These are phyloP conservation scores for Corylus heterophylla DNA, from an alignment of 306 rosid genomes.

Conservation along the genomic window DNA sequence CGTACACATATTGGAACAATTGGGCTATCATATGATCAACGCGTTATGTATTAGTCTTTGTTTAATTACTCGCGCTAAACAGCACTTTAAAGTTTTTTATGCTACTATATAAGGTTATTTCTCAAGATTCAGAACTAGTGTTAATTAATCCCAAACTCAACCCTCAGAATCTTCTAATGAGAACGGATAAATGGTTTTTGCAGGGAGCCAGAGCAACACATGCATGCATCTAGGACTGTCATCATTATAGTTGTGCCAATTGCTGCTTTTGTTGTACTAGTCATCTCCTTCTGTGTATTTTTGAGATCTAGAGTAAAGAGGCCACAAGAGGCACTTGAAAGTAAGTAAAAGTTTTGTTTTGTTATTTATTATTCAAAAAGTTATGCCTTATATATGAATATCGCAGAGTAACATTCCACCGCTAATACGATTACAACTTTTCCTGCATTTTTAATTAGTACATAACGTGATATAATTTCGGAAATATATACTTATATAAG, in stretches of 20 bases:
- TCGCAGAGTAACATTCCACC: background rate
- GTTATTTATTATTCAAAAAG: background rate
- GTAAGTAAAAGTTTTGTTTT: constrained; percentile 28
- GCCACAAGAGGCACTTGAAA: background rate
- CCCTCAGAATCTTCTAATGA: too few relatives aligned
- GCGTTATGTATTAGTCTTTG: too few relatives aligned
- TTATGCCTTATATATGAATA: background rate
- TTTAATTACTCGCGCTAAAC: too few relatives aligned
- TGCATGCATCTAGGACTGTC: constrained; percentile 8
- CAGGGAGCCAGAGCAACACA: constrained; percentile 40
- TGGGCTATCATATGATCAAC: too few relatives aligned
- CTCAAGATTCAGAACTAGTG: too few relatives aligned
- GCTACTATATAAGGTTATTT: too few relatives aligned
- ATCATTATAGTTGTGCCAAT: constrained; percentile 25
- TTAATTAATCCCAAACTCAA: background rate
- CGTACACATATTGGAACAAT: too few relatives aligned
- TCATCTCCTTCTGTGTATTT: constrained; percentile 22
- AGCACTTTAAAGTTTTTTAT: too few relatives aligned
- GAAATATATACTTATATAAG: too few relatives aligned
- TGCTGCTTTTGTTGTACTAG: constrained; percentile 10
- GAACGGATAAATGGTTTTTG: background rate
- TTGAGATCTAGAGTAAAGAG: background rate
- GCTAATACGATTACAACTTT: too few relatives aligned
- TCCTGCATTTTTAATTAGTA: too few relatives aligned
- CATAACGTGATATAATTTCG: too few relatives aligned